Conservation (phyloP, 805 yeast genomes). For the Saccharomycopsis fodiens region DNA sequence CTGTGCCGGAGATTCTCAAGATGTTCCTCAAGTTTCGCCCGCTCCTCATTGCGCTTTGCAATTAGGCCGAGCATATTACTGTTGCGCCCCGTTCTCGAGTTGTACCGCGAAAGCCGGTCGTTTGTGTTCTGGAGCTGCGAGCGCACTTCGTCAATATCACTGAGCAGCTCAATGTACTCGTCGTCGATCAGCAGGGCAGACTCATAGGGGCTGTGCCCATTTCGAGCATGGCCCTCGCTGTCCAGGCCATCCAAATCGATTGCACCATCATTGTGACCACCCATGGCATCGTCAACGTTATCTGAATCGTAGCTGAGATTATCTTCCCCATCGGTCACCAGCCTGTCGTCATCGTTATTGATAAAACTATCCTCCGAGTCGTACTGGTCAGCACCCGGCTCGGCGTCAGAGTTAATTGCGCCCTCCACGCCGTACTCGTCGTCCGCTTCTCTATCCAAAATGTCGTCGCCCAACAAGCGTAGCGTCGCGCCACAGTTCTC, state of each 20-base stretch:
- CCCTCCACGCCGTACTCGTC: neutral
- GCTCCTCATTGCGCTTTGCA: neutral
- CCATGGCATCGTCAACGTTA: no score
- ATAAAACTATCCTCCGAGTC: conserved; percentile 1
- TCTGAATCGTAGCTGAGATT: no score
- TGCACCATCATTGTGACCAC: no score
- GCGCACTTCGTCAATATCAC: neutral
- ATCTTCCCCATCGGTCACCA: neutral
- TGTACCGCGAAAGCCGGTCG: neutral
- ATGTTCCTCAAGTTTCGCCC: neutral
- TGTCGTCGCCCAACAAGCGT: neutral
- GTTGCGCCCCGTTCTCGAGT: neutral
- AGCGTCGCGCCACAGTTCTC: conserved; percentile 41
- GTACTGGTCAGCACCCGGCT: neutral
- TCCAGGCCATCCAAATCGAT: neutral
- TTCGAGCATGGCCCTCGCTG: no score
- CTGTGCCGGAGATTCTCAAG: neutral
- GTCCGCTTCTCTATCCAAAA: neutral
- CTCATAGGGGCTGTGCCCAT: no score
- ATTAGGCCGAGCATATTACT: neutral
- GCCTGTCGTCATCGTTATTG: neutral
- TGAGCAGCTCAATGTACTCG: neutral
- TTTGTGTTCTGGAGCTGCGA: neutral
- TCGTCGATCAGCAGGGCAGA: neutral
- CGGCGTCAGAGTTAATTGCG: neutral